Percentiles rank a stretch among this genome's conserved stretches.
Conservation (phyloP, 371 early-diverging fungal species). For the Nematocida sp. region DNA sequence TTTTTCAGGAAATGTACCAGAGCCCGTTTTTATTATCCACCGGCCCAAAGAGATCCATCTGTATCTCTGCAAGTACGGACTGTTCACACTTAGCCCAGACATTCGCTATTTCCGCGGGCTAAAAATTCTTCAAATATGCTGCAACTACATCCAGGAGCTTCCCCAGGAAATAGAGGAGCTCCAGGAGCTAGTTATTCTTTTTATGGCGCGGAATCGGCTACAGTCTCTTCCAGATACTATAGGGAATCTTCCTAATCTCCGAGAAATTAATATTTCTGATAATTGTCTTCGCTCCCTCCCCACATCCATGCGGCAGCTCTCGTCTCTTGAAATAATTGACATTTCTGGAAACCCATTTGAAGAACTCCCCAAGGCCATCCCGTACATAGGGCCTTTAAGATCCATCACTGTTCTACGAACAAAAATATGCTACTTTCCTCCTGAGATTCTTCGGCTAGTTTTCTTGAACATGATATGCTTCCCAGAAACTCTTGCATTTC, state of each 20-base stretch:
- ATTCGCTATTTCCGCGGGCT: constrained; percentile 45
- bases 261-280: constrained; percentile 71
- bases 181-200: constrained; percentile 57
- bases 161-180: constrained; percentile 61
- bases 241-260: constrained; percentile 70
- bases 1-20: constrained; percentile 6
- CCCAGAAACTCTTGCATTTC: too few species aligned
- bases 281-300: constrained; percentile 72
- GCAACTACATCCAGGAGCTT: constrained; percentile 63
- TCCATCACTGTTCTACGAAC: constrained; percentile 65
- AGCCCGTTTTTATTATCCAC: constrained; percentile 1
- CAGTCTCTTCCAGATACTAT: constrained; percentile 71
- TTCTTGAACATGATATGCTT: constrained; percentile 51
- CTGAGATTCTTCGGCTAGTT: constrained; percentile 67
- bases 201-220: constrained; percentile 64
- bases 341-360: constrained; percentile 68
- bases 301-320: constrained; percentile 69
- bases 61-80: constrained; percentile 61
- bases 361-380: constrained; percentile 56
- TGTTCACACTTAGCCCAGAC: constrained; percentile 54
- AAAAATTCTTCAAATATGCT: constrained; percentile 62
- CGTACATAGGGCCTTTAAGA: constrained; percentile 55
- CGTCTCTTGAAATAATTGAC: constrained; percentile 69
- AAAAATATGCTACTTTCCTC: constrained; percentile 69
- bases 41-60: constrained; percentile 28